phyloP scores from a whole-genome alignment of 495 filamentous ascomycete species.

The Lasiosphaeria hispida region DNA sequence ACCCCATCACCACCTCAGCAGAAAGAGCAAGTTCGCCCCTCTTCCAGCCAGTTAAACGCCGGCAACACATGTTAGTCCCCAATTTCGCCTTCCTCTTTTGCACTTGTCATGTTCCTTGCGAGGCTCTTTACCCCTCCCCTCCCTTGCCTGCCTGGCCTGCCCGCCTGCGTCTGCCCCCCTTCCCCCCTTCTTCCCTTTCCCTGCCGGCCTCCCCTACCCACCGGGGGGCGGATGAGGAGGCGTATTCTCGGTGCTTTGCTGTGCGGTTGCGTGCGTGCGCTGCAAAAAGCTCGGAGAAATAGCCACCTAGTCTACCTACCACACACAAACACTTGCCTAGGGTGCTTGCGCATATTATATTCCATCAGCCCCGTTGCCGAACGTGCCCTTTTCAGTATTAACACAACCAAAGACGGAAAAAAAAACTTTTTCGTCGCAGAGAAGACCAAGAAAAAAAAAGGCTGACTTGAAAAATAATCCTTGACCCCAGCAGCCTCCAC shows the following conservation, averaged over 20 bases:
- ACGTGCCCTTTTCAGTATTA: not conserved
- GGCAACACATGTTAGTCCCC: not conserved
- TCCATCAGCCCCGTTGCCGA: not conserved
- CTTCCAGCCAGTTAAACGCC: conserved; percentile 11
- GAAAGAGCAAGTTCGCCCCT: conserved; percentile 10
- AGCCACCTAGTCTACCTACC: too few relatives aligned
- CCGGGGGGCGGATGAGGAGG: too few relatives aligned
- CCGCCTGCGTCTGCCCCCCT: too few relatives aligned
- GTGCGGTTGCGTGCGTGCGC: too few relatives aligned
- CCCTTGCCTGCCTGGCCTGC: conserved; percentile 1
- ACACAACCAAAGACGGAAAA: not conserved
- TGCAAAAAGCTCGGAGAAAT: too few relatives aligned
- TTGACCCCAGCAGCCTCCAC: not conserved
- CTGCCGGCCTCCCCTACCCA: too few relatives aligned
- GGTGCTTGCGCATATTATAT: too few relatives aligned
- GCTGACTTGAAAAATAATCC: not conserved
- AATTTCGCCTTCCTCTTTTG: conserved; percentile 11
- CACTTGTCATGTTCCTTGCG: conserved; percentile 1
- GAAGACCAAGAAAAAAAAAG: too few relatives aligned
- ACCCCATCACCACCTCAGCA: conserved; percentile 5
- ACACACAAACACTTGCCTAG: too few relatives aligned
- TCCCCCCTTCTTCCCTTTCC: not conserved
- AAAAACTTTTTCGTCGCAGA: not conserved
- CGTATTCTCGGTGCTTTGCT: too few relatives aligned
- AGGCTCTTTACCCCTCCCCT: conserved; percentile 2